Evolutionary conservation across 2,329 filamentous ascomycete species (phyloP), one percentile per base, ranked within the genome.

Genomic region (Calonectria hongkongensis): DNA sequence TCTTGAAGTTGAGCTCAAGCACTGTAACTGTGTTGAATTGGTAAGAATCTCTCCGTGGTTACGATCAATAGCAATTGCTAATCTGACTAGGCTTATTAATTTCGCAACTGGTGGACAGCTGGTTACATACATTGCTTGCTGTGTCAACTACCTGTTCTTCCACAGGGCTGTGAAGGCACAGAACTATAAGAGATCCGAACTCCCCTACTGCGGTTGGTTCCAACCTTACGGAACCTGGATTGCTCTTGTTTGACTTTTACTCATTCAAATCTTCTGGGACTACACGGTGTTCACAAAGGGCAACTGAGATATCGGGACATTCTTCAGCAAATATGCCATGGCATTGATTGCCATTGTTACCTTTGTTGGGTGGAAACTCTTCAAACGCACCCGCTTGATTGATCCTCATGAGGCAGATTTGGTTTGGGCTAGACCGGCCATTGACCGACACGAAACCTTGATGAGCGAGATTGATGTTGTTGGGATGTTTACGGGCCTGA

Each of bases 191-290:
- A 54, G 65, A 36, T 43, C 43, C 13, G 45, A 54, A 4, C 15
- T 43, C 1, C 65, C 65, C 9, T 68, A 68, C n/a, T 39, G 28
- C n/a, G 66, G 66, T 15, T 68, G 47, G 28, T 68, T 68, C n/a
- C 54, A 68, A 13, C 54, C 66, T 7, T 68, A 62, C n/a, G 41
- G 66, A 47, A 56, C 66, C 28, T 68, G 21, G n/a, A 68, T 68
- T 62, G 28, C 63, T 2, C 28, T 54, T 3, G 13, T 54, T 12
- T 54, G 28, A 28, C 50, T 54, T 4, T 18, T 16, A 1, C 27
- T 54, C 16, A 33, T 54, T 33, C 27, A 54, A 18, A 54, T 54
- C 9, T 25, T 33, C 16, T 54, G 50, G 50, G 50, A 28, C 7
- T 54, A 33, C 15, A 54, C 50, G 3, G 18, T 33, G 4, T 54